phyloP scores from a whole-genome alignment of 768 basidiomycete genomes.

The Tulasnella calospora region DNA sequence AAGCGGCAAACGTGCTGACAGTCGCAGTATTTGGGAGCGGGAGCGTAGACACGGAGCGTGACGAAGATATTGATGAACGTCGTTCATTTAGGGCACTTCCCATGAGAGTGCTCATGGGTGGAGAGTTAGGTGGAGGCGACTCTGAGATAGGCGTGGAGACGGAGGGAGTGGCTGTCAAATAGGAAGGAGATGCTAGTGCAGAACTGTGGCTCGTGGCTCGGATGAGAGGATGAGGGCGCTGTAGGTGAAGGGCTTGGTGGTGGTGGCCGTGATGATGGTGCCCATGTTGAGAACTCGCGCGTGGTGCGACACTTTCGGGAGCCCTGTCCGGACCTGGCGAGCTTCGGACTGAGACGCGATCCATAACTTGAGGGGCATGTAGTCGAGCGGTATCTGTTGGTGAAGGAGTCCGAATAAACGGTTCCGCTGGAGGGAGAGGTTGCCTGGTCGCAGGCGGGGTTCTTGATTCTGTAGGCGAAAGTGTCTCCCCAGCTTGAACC shows the following conservation, averaged over 20 bases:
- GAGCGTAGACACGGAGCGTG: constrained; percentile 14
- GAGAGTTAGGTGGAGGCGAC: background rate
- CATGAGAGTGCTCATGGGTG: background rate
- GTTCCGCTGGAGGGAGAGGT: constrained; percentile 17
- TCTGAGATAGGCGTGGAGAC: constrained; percentile 8
- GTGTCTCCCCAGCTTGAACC: background rate
- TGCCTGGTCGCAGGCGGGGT: constrained; percentile 17
- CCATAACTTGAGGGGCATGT: background rate
- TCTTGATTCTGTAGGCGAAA: background rate
- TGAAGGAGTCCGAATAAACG: constrained; percentile 20
- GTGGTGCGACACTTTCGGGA: background rate
- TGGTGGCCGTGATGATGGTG: background rate
- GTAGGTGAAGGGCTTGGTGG: constrained; percentile 11
- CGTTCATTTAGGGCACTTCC: background rate
- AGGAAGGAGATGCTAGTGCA: constrained; percentile 18
- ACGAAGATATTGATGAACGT: constrained; percentile 10
- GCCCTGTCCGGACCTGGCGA: background rate
- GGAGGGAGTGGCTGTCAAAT: constrained; percentile 12
- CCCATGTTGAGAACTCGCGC: background rate
- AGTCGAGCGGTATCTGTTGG: constrained; percentile 11
- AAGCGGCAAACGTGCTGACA: background rate
- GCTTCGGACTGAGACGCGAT: background rate
- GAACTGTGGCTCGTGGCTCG: background rate
- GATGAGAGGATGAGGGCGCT: background rate
- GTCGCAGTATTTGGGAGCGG: constrained; percentile 11